Percentiles rank a stretch among this genome's conserved stretches.
Conservation (phyloP, 176 grass and related monocot species). For the Oryza australiensis region DNA sequence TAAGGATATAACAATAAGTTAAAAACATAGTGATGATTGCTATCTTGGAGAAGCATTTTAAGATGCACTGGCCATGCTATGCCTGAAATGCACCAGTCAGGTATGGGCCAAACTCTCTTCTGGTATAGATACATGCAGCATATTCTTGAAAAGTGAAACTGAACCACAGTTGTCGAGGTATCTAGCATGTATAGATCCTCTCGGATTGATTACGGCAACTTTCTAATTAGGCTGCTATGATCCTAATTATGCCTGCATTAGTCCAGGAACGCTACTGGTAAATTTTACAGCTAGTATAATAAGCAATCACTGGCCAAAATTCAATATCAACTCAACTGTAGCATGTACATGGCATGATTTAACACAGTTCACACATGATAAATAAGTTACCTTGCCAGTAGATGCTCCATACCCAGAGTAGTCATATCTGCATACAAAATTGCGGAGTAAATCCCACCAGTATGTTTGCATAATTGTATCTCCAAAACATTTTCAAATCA, state of each 20-base stretch:
- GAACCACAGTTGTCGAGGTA: constrained; percentile 35
- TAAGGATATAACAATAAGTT: background rate
- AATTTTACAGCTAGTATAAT: background rate
- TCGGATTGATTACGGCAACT: constrained; percentile 1
- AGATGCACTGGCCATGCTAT: constrained; percentile 31
- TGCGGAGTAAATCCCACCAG: constrained; percentile 29
- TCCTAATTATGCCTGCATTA: background rate
- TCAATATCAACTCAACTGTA: background rate
- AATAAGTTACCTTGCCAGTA: constrained; percentile 70
- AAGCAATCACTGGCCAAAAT: background rate
- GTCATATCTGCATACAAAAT: constrained; percentile 75
- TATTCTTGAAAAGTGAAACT: constrained; percentile 40
- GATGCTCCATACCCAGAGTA: constrained; percentile 98
- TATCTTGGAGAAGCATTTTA: constrained; percentile 12
- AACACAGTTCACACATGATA: background rate
- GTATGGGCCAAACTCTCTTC: constrained; percentile 25
- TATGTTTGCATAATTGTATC: background rate
- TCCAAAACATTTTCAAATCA: constrained; percentile 18
- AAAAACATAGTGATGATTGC: constrained; percentile 23
- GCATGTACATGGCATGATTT: background rate
- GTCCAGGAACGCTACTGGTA: background rate
- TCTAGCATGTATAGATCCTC: constrained; percentile 16
- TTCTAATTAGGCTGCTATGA: constrained; percentile 3
- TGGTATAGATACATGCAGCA: constrained; percentile 13
- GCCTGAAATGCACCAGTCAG: constrained; percentile 38